Evolutionary conservation across 2,329 filamentous ascomycete genomes (phyloP).

Genomic region (Aspergillus pseudoglaucus): DNA sequence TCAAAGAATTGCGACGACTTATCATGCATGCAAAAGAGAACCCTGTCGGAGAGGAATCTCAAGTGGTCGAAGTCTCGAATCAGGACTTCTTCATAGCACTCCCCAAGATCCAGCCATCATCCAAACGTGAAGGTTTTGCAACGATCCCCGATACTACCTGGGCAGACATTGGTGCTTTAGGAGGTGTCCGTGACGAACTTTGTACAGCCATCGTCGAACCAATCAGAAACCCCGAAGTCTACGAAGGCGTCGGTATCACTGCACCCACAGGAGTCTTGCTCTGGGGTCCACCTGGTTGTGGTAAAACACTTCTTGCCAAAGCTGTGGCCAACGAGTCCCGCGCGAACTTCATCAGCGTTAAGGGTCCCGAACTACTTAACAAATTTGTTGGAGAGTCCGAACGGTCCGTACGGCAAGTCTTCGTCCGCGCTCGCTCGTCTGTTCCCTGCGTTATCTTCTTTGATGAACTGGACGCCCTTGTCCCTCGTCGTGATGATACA

Average conservation of each 20-base stretch:
- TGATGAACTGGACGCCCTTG: slow-evolving; percentile 90
- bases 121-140: slow-evolving; percentile 88
- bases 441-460: slow-evolving; percentile 96
- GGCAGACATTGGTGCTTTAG: slow-evolving; percentile 81
- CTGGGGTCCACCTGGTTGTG: slow-evolving; percentile 94
- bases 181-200: slow-evolving; percentile 72
- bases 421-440: slow-evolving; percentile 76
- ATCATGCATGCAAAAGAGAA: slow-evolving; percentile 50
- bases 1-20: slow-evolving; percentile 45
- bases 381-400: slow-evolving; percentile 98
- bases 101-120: slow-evolving; percentile 68
- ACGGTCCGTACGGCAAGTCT: slow-evolving; percentile 84
- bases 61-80: slow-evolving; percentile 55
- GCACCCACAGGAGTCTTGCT: slow-evolving; percentile 82
- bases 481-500: slow-evolving; percentile 71
- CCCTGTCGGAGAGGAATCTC: slow-evolving; percentile 47
- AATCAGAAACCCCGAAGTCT: slow-evolving; percentile 74
- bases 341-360: slow-evolving; percentile 97
- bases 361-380: slow-evolving; percentile 91
- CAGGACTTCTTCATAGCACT: slow-evolving; percentile 68
- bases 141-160: slow-evolving; percentile 91
- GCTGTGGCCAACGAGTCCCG: slow-evolving; percentile 92
- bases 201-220: slow-evolving; percentile 81
- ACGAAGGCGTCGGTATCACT: slow-evolving; percentile 68
- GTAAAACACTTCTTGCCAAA: slow-evolving; percentile 93